Percentiles rank a stretch among this genome's conserved stretches.
Evolutionary conservation across 148 eudicot genomes (phyloP).

Genomic region (Heliosperma pusillum): DNA sequence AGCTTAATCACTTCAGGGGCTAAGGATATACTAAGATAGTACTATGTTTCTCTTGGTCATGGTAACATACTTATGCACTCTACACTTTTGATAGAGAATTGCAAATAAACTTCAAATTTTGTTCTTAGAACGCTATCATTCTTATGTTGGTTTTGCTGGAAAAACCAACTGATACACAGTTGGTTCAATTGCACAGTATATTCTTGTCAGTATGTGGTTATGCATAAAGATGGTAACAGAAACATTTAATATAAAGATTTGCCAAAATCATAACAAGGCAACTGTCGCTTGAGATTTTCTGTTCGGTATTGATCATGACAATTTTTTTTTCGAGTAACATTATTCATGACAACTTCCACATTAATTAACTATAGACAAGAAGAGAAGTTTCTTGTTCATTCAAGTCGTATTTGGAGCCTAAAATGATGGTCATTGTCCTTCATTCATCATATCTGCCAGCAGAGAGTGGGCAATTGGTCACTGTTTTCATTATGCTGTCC

Average conservation of each 20-base stretch:
- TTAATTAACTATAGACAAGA: background rate
- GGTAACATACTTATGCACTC: background rate
- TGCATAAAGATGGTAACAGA: background rate
- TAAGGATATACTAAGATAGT: background rate
- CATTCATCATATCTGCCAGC: background rate
- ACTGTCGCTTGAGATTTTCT: background rate
- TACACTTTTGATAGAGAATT: background rate
- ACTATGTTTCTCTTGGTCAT: background rate
- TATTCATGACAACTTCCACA: background rate
- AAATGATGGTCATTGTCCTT: background rate
- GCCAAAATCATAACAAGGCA: background rate
- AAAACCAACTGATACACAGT: too few species aligned
- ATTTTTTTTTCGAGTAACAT: too few species aligned
- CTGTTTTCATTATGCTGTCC: background rate
- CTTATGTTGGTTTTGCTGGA: background rate
- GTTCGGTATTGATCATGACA: background rate
- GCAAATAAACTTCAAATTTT: background rate
- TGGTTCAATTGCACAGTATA: too few species aligned
- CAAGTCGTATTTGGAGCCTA: background rate
- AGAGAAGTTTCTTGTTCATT: background rate
- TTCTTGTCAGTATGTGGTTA: background rate
- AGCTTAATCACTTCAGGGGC: too few species aligned
- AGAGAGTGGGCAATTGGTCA: background rate
- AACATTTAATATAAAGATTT: too few species aligned
- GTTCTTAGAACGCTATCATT: background rate